These are phyloP conservation scores for Saccharomycopsis amapae DNA, from an alignment of 805 yeast genomes.

Conservation along the genomic window DNA sequence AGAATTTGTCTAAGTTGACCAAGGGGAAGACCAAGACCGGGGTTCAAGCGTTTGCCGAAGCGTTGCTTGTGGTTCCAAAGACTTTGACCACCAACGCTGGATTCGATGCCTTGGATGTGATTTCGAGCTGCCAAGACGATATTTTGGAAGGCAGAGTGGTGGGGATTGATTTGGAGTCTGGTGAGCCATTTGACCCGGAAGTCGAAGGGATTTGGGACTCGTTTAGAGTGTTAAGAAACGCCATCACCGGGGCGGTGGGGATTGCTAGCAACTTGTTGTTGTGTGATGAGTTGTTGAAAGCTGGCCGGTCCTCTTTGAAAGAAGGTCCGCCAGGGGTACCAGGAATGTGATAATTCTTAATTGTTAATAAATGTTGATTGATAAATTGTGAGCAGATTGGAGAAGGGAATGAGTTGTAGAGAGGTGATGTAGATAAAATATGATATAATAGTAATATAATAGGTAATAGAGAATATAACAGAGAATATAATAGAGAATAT, in stretches of 20 bases:
- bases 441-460: no score
- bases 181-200: constrained; percentile 94
- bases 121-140: constrained; percentile 86
- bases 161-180: constrained; percentile 84
- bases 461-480: no score
- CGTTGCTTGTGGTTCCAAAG: constrained; percentile 85
- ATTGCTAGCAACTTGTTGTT: constrained; percentile 86
- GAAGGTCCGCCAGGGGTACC: constrained; percentile 30
- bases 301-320: constrained; percentile 90
- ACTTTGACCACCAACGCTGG: constrained; percentile 91
- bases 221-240: constrained; percentile 88
- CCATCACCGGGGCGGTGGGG: constrained; percentile 85
- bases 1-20: constrained; percentile 45
- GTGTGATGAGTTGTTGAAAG: constrained; percentile 94
- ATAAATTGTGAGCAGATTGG: no score
- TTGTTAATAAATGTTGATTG: no score
- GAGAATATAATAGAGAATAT: no score
- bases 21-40: constrained; percentile 87
- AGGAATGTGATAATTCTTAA: background rate
- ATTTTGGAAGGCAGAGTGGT: constrained; percentile 72
- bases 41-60: constrained; percentile 88
- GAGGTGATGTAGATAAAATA: no score
- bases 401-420: no score
- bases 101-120: constrained; percentile 82
- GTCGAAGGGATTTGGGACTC: constrained; percentile 97